Percentiles rank a stretch among this genome's conserved stretches.
phyloP scores from a whole-genome alignment of 257 asterid genomes.

The Solanum chilense region DNA sequence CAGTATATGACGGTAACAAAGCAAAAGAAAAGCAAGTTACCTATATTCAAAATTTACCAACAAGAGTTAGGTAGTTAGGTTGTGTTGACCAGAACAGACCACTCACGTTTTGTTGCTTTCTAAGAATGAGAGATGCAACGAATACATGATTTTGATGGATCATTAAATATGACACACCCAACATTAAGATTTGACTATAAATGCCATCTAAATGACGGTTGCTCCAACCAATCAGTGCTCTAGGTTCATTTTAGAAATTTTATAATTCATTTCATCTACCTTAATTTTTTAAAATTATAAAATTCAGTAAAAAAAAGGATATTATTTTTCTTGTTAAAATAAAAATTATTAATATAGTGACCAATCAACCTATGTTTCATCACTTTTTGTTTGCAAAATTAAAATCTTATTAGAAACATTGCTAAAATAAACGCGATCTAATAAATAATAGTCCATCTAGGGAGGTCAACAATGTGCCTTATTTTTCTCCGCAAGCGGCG shows the following conservation, averaged over 20 bases:
- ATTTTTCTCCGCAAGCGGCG: slow-evolving; percentile 30
- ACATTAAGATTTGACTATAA: slow-evolving; percentile 25
- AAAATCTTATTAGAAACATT: fast-evolving
- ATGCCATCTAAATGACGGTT: not conserved
- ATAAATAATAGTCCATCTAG: not conserved
- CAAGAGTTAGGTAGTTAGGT: not conserved
- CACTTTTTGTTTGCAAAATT: not conserved
- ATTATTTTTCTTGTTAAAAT: too few relatives aligned
- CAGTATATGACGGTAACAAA: not conserved
- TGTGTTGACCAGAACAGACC: not conserved
- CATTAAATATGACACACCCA: slow-evolving; percentile 14
- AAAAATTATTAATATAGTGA: too few relatives aligned
- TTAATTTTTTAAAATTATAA: too few relatives aligned
- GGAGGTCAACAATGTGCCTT: not conserved
- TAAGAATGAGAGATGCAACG: not conserved
- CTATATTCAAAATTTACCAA: not conserved
- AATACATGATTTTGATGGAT: not conserved
- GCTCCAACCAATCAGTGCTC: too few relatives aligned
- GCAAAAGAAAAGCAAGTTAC: not conserved
- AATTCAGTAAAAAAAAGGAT: too few relatives aligned
- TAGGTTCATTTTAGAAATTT: not conserved
- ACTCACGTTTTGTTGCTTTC: not conserved
- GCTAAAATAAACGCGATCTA: too few relatives aligned
- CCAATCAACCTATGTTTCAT: not conserved
- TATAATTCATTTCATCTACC: too few relatives aligned